A percentile compares a stretch with the other conserved stretches of the same genome.
Conservation (phyloP, 345 rosid species). For the Syzygium aqueum region DNA sequence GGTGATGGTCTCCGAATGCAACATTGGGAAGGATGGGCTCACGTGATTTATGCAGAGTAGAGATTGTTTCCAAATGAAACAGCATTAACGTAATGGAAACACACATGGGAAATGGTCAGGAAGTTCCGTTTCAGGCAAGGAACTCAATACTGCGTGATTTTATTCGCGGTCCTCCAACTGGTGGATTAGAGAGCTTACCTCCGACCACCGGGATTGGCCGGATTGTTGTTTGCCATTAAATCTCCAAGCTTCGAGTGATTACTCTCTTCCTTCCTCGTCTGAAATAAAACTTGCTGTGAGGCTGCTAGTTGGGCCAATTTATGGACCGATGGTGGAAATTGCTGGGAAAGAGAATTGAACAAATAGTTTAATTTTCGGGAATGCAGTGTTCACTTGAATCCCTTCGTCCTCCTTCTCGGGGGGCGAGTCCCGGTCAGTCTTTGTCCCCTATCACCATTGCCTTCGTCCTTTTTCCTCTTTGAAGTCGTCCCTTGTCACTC, state of each 20-base stretch:
- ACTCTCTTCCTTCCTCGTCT: not conserved
- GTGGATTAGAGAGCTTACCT: not conserved
- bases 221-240: not conserved
- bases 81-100: not conserved
- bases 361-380: no score
- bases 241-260: not conserved
- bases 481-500: no score
- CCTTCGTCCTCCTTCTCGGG: no score
- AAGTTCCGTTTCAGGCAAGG: not conserved
- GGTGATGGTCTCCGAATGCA: not conserved
- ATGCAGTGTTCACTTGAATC: no score
- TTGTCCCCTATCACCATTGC: no score
- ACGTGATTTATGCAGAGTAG: not conserved
- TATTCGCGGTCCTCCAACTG: not conserved
- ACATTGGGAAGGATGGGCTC: not conserved
- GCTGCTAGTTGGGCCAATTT: not conserved
- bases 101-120: not conserved
- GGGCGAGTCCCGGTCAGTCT: no score
- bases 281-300: not conserved
- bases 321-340: not conserved
- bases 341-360: no score
- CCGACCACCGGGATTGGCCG: not conserved
- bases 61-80: no score
- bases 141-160: not conserved
- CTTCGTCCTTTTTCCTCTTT: no score